Percentiles rank a stretch among this genome's conserved stretches.
These are phyloP conservation scores for Hansenula sp. DNA, from an alignment of 1,139 yeast genomes.

Conservation along the genomic window DNA sequence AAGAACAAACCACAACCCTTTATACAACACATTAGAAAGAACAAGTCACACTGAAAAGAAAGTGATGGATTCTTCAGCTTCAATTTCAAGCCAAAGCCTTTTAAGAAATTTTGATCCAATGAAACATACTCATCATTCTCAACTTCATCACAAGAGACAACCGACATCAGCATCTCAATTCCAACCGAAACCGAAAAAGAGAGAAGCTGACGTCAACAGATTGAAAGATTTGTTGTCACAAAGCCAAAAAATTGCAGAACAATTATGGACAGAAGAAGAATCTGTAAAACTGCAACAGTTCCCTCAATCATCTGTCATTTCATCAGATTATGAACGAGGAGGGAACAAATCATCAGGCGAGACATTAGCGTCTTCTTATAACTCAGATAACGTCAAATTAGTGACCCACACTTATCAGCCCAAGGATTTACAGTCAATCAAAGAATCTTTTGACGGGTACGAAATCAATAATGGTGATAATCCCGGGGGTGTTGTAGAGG, in stretches of 20 bases:
- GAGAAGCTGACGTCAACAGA: neutral
- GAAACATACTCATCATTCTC: neutral
- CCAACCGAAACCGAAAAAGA: neutral
- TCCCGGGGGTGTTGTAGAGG: neutral
- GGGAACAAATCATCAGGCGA: neutral
- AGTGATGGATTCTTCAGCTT: neutral
- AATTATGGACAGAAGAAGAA: constrained; percentile 1
- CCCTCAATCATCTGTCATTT: neutral
- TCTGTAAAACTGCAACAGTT: neutral
- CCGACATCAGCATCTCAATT: too few species aligned
- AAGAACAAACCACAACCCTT: constrained; percentile 17
- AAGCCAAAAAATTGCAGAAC: neutral
- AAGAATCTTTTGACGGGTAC: constrained; percentile 3
- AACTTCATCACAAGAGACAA: neutral
- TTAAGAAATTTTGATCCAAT: neutral
- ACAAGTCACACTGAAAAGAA: neutral
- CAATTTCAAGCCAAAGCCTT: neutral
- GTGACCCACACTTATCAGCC: neutral
- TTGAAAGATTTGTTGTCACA: neutral
- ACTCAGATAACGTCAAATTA: neutral
- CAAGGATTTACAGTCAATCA: constrained; percentile 1
- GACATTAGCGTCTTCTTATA: neutral
- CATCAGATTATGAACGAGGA: too few species aligned
- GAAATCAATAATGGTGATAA: neutral
- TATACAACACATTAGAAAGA: constrained; percentile 7